Evolutionary conservation across 345 rosid genomes (phyloP).

Genomic region (Noccaea bulbosa): DNA sequence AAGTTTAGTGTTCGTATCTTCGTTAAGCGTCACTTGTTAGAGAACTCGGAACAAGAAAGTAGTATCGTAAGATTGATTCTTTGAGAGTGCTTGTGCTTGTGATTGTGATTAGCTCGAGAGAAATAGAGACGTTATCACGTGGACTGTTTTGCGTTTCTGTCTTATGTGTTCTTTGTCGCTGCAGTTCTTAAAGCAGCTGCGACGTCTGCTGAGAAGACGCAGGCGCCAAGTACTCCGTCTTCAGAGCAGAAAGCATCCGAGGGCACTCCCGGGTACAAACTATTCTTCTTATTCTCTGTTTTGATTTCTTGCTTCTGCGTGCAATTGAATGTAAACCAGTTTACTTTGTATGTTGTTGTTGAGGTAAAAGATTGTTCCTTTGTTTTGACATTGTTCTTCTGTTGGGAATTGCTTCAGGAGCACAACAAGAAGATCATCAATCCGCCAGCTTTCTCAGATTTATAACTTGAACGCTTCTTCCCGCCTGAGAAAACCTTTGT

Average conservation of each 20-base stretch:
- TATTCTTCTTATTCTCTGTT: background rate
- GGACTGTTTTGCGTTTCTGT: conserved; percentile 6
- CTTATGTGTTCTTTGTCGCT: conserved; percentile 32
- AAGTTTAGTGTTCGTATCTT: background rate
- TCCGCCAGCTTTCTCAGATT: conserved; percentile 88
- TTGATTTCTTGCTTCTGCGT: background rate
- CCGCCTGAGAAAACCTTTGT: conserved; percentile 81
- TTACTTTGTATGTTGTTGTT: too few relatives aligned
- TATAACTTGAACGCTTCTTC: conserved; percentile 69
- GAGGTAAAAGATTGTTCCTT: conserved; percentile 8
- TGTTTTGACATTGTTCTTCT: conserved; percentile 14
- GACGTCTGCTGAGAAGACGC: conserved; percentile 70
- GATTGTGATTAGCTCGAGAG: background rate
- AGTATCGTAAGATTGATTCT: background rate
- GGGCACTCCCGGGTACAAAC: conserved; percentile 52
- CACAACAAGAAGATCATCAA: conserved; percentile 67
- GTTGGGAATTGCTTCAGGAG: conserved; percentile 55
- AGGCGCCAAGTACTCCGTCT: conserved; percentile 62
- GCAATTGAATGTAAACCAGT: too few relatives aligned
- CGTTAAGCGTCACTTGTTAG: background rate
- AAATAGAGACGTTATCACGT: conserved; percentile 3
- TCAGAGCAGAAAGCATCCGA: conserved; percentile 76
- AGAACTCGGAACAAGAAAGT: background rate
- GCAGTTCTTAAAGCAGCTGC: conserved; percentile 87
- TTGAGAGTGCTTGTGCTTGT: background rate